Conservation (phyloP, 768 basidiomycete species). For the Phylloporus sp. region DNA sequence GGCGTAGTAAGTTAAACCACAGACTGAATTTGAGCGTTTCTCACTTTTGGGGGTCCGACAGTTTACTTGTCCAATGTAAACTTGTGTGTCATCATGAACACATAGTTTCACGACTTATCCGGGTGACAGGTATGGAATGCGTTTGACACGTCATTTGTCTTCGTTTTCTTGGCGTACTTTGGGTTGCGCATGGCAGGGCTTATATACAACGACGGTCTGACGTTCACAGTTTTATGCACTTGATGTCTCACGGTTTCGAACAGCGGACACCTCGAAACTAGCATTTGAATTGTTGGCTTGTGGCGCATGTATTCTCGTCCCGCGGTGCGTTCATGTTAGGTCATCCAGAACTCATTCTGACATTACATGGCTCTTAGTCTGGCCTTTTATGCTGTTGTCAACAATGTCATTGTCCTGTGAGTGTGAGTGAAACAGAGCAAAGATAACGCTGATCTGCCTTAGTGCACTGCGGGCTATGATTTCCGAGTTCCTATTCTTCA, state of each 20-base stretch:
- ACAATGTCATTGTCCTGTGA: constrained; percentile 76
- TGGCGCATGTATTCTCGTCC: constrained; percentile 82
- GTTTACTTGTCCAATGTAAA: constrained; percentile 83
- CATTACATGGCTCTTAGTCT: constrained; percentile 38
- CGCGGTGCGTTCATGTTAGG: constrained; percentile 45
- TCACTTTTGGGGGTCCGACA: constrained; percentile 13
- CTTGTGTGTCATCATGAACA: not conserved
- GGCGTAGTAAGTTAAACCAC: constrained; percentile 61
- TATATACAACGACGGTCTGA: constrained; percentile 45
- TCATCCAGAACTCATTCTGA: not conserved
- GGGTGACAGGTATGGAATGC: constrained; percentile 78
- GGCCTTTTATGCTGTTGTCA: constrained; percentile 76
- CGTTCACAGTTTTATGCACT: not conserved
- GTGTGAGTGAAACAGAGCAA: constrained; percentile 18
- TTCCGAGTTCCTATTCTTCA: constrained; percentile 73
- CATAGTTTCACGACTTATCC: constrained; percentile 1
- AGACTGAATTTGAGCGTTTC: not conserved
- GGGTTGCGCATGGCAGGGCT: constrained; percentile 65
- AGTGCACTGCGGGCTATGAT: constrained; percentile 84
- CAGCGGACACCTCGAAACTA: constrained; percentile 47
- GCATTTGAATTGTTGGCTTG: constrained; percentile 84
- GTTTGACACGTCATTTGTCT: constrained; percentile 74
- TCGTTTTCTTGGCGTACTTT: constrained; percentile 67
- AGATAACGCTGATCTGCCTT: constrained; percentile 6
- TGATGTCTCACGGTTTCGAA: constrained; percentile 5